Base-by-base conservation (phyloP, 768 basidiomycete species). In the Strobilomyces dryophilus region DNA sequence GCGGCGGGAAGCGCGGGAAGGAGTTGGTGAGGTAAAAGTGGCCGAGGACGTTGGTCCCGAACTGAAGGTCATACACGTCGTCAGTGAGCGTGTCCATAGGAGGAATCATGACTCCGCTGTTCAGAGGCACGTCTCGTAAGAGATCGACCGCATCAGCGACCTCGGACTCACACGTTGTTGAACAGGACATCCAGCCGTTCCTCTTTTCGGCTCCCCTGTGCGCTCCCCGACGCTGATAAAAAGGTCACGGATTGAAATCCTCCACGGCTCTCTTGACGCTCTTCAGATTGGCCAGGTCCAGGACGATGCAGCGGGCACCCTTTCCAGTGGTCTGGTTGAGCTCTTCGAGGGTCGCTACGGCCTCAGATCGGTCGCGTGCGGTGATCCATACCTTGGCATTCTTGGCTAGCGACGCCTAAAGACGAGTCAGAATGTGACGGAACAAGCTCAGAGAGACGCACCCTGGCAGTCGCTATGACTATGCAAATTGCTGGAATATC, bases 221-320 rank as follows among this genome's bases (percentile, higher is more conserved):
- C 4, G 12, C 31, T 10, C n/a, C 1, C 42, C 5, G 17, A 15
- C n/a, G 17, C 27, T n/a, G 0, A 34, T 12, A 7, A 36, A 24
- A 9, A 20, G 12, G 24, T 45, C 31, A 74, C 74, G 63, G 58
- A 43, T 66, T 35, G 52, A 76, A 78, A 24, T 74, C 74, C n/a
- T 71, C 59, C 0, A 73, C 79, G 0, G 77, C 68, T 10, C 21
- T 53, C 39, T 71, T 71, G 34, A 81, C 60, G 15, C 67, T 65
- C 34, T 58, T 57, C n/a, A 82, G 56, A 58, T 70, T 71, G 0
- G 71, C 63, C 9, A 82, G 67, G 46, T 80, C 73, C 15, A 81
- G 67, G 34, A 75, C 26, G 0, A 81, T 60, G 47, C 74, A 39
- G 34, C 61, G 36, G 10, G 57, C 59, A 17, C 64, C 64, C 21